Conservation (phyloP, 345 rosid species). For the Salix brachista region DNA sequence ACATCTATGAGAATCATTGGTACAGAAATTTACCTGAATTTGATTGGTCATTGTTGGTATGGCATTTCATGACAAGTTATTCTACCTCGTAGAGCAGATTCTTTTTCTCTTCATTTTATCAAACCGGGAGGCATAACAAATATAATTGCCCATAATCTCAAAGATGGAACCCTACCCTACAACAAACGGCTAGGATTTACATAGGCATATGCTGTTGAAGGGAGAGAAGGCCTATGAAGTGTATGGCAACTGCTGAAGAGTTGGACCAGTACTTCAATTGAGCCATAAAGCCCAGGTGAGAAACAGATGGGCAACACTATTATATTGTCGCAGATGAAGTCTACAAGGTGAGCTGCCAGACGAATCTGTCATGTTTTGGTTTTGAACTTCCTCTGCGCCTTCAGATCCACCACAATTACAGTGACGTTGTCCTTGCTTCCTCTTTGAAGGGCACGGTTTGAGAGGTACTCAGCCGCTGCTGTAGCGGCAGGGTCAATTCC, state of each 20-base stretch:
- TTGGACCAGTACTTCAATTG: constrained; percentile 16
- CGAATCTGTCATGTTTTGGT: constrained; percentile 43
- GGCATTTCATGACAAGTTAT: not conserved
- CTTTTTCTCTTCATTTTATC: not conserved
- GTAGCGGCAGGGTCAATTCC: constrained; percentile 75
- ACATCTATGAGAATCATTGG: too few species aligned
- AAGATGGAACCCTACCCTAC: constrained; percentile 27
- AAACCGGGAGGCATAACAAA: constrained; percentile 45
- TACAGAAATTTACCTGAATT: too few species aligned
- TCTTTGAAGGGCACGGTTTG: constrained; percentile 70
- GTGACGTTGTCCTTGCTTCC: constrained; percentile 92
- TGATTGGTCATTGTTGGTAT: too few species aligned
- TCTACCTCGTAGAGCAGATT: constrained; percentile 36
- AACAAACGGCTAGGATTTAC: constrained; percentile 31
- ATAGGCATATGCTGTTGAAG: constrained; percentile 14
- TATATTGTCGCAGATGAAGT: constrained; percentile 11
- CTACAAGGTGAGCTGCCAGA: not conserved
- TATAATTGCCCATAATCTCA: constrained; percentile 17
- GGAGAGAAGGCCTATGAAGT: not conserved
- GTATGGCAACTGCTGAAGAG: constrained; percentile 5
- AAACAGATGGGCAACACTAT: constrained; percentile 32
- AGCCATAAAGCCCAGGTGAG: constrained; percentile 32
- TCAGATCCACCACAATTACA: constrained; percentile 78
- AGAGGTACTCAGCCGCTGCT: constrained; percentile 85
- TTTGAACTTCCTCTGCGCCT: constrained; percentile 90